phyloP scores from a whole-genome alignment of 2,329 filamentous ascomycete genomes.

The Ceratocystis diversiconidia region DNA sequence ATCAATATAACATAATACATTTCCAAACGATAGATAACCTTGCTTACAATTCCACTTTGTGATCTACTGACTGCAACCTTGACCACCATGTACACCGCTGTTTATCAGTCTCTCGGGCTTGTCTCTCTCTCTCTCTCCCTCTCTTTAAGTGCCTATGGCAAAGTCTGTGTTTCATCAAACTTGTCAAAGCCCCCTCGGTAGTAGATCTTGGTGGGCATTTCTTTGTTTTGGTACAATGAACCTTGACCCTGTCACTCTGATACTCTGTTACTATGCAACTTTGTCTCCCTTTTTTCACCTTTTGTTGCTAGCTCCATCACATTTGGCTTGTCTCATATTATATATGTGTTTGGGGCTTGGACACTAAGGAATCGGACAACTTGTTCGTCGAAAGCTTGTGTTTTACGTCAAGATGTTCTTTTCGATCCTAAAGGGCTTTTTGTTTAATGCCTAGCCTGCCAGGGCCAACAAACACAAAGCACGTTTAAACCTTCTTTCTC shows the following conservation, averaged over 20 bases:
- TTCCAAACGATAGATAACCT: neutral
- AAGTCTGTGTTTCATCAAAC: neutral
- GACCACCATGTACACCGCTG: neutral
- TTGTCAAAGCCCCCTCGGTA: neutral
- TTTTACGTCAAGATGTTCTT: neutral
- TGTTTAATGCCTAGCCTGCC: neutral
- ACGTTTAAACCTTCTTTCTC: neutral
- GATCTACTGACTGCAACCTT: neutral
- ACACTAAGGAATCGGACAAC: neutral
- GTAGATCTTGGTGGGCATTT: constrained; percentile 2
- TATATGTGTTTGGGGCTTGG: neutral
- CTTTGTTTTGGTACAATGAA: neutral
- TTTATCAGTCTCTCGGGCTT: neutral
- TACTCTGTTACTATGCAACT: neutral
- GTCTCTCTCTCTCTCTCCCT: neutral
- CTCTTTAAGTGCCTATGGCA: neutral
- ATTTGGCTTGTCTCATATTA: neutral
- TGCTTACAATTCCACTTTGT: neutral
- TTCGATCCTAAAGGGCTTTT: neutral
- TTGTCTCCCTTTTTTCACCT: neutral
- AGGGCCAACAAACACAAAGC: neutral
- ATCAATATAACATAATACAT: neutral
- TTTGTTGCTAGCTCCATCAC: neutral
- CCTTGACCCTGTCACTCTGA: neutral
- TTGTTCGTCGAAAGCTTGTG: neutral